phyloP scores from a whole-genome alignment of 2,329 filamentous ascomycete species.

The Aspergillus thermomutatus region DNA sequence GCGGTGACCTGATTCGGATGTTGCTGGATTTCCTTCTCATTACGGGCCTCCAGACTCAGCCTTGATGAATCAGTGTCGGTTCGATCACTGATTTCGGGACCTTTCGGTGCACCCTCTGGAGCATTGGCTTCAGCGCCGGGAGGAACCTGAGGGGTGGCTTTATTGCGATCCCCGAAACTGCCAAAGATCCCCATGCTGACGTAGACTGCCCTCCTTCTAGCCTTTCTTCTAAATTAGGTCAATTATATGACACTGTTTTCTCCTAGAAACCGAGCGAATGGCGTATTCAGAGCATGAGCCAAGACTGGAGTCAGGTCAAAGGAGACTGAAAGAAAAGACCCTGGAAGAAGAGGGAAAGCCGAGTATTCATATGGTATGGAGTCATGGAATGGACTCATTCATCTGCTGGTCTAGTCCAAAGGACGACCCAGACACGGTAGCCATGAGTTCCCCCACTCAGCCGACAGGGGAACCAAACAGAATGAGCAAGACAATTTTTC shows the following conservation, averaged over 20 bases:
- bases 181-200: neutral
- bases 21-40: slow-evolving; percentile 26
- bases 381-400: neutral
- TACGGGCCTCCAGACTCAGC: slow-evolving; percentile 25
- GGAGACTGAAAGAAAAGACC: neutral
- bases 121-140: neutral
- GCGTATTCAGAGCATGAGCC: neutral
- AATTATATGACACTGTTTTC: neutral
- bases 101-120: neutral
- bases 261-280: neutral
- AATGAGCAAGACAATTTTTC: neutral
- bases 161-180: neutral
- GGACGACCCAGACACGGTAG: too few relatives aligned
- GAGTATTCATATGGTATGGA: neutral
- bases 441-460: neutral
- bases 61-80: slow-evolving; percentile 16
- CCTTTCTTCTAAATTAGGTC: neutral
- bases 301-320: neutral
- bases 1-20: slow-evolving; percentile 24
- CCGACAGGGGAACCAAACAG: neutral
- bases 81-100: neutral
- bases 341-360: neutral
- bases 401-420: neutral
- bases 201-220: neutral
- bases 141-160: neutral